A percentile compares a stretch with the other conserved stretches of the same genome.
Conservation (phyloP, 1,284 basidiomycete species). For the Baeospora myosura region DNA sequence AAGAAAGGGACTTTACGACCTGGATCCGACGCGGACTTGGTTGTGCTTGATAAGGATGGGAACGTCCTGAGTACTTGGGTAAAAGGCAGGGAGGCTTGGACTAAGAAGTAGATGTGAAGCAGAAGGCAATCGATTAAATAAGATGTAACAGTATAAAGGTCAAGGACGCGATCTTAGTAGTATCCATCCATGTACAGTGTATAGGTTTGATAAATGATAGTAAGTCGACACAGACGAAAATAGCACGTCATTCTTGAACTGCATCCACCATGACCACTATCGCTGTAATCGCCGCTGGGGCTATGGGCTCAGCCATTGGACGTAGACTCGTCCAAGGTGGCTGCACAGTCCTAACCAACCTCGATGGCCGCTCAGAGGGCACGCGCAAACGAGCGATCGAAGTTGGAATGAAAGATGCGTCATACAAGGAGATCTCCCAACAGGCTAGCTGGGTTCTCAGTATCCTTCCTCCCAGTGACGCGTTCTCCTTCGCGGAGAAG, state of each 20-base stretch:
- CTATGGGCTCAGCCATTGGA: constrained; percentile 28
- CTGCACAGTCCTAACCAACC: constrained; percentile 42
- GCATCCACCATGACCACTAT: constrained; percentile 19
- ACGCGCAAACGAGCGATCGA: constrained; percentile 36
- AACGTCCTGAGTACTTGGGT: constrained; percentile 76
- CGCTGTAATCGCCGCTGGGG: constrained; percentile 37
- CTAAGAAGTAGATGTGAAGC: constrained; percentile 14
- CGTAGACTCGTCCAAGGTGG: constrained; percentile 27
- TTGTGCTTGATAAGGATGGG: constrained; percentile 66
- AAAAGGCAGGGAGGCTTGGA: constrained; percentile 67
- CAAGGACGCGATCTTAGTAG: too few species aligned
- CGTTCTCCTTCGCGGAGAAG: constrained; percentile 38
- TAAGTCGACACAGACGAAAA: too few species aligned
- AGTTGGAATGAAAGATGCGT: constrained; percentile 41
- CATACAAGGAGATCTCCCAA: constrained; percentile 36
- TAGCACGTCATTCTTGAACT: too few species aligned
- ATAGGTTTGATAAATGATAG: too few species aligned
- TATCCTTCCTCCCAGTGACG: constrained; percentile 51
- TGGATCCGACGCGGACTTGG: constrained; percentile 80
- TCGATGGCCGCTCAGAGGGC: constrained; percentile 42
- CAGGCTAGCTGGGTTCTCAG: constrained; percentile 43
- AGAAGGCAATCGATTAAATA: neutral
- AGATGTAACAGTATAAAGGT: neutral
- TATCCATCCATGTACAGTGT: too few species aligned
- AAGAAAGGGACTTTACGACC: constrained; percentile 74